Percentiles rank a stretch among this genome's conserved stretches.
These are phyloP conservation scores for Trichophyton verrucosum DNA, from an alignment of 2,329 filamentous ascomycete genomes.

Conservation along the genomic window DNA sequence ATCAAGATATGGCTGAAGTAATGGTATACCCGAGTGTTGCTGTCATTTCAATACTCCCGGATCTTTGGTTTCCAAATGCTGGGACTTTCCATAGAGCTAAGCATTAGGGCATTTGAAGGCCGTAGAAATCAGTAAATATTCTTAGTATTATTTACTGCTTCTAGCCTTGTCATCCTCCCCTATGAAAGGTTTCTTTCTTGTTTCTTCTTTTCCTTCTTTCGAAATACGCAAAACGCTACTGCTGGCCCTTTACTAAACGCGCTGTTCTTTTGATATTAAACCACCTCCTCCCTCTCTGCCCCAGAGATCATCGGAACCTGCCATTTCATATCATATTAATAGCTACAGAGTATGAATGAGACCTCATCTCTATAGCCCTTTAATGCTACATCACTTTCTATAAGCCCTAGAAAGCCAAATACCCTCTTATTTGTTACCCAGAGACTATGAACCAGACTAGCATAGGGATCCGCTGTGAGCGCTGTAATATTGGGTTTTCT, in stretches of 20 bases:
- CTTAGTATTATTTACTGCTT: background rate
- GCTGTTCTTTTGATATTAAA: background rate
- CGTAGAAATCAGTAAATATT: background rate
- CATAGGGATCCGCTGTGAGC: background rate
- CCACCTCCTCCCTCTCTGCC: background rate
- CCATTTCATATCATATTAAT: background rate
- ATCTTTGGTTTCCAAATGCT: background rate
- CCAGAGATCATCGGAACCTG: background rate
- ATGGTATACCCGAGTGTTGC: background rate
- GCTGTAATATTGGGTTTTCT: slow-evolving; percentile 5
- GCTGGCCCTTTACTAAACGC: background rate
- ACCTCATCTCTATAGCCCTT: background rate
- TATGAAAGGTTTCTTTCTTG: background rate
- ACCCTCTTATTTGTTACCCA: background rate
- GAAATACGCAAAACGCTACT: background rate
- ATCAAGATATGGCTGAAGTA: background rate
- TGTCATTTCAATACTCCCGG: background rate
- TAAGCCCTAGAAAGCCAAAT: background rate
- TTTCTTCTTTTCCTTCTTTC: background rate
- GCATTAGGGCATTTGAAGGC: background rate
- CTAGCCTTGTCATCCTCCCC: background rate
- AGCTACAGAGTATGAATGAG: background rate
- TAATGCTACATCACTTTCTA: background rate
- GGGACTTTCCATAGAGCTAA: background rate
- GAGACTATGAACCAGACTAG: no score